Evolutionary conservation across 768 basidiomycete genomes (phyloP).

Genomic region (Rhizopogon rudus): DNA sequence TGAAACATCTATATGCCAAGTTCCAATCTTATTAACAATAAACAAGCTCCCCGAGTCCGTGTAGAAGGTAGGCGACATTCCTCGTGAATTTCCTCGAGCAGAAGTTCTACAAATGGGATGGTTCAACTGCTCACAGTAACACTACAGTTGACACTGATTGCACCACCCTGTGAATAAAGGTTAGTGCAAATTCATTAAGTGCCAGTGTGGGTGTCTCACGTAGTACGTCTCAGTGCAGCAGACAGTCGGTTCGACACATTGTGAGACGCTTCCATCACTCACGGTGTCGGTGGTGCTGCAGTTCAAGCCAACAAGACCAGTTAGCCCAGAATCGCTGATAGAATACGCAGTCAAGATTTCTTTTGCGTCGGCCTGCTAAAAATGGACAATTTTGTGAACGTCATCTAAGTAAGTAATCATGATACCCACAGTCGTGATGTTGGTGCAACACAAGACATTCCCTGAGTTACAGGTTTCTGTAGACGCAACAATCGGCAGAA

Average conservation of each 20-base stretch:
- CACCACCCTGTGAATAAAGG: not conserved
- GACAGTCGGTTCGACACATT: not conserved
- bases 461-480: not conserved
- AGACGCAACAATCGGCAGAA: not conserved
- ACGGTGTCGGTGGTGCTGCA: not conserved
- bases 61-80: not conserved
- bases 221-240: not conserved
- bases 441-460: not conserved
- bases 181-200: not conserved
- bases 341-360: not conserved
- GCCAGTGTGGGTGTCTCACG: slow-evolving; percentile 12
- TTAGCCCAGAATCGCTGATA: not conserved
- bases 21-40: not conserved
- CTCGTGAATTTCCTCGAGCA: not conserved
- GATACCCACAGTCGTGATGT: not conserved
- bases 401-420: no score
- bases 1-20: no score
- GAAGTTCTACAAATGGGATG: not conserved
- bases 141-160: not conserved
- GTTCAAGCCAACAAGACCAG: not conserved
- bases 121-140: not conserved
- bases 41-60: not conserved
- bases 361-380: not conserved
- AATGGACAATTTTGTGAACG: not conserved
- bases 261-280: not conserved